Evolutionary conservation across 306 rosid genomes (phyloP).

Genomic region (Casuarina equisetifolia): DNA sequence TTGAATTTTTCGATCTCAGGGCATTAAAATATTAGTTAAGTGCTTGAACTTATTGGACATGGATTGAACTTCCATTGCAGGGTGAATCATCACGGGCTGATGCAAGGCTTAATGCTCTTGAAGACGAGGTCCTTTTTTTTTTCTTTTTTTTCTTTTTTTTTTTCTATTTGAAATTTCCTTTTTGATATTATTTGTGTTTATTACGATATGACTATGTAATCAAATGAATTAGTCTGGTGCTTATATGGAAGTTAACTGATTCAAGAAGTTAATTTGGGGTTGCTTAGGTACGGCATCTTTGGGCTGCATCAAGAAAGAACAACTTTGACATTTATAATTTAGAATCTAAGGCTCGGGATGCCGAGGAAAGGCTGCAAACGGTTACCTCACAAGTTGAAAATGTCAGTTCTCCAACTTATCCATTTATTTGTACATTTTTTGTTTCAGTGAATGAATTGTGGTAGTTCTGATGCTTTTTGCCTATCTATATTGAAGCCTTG

Average conservation of each 20-base stretch:
- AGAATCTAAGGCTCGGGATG: conserved; percentile 55
- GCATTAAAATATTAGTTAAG: too few species aligned
- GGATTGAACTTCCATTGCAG: conserved; percentile 35
- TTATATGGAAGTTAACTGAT: conserved; percentile 43
- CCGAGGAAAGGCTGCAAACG: conserved; percentile 49
- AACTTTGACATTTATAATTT: conserved; percentile 76
- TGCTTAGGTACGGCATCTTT: conserved; percentile 74
- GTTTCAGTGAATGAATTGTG: background rate
- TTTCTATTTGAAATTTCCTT: background rate
- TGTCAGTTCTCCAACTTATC: conserved; percentile 35
- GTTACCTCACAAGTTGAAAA: conserved; percentile 59
- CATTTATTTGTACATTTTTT: background rate
- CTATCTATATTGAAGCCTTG: background rate
- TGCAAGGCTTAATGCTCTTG: conserved; percentile 45
- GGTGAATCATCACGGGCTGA: conserved; percentile 40
- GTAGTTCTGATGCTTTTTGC: background rate
- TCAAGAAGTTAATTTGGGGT: conserved; percentile 48
- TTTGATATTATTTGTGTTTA: conserved; percentile 8
- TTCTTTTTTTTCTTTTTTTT: background rate
- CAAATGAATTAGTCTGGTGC: conserved; percentile 9
- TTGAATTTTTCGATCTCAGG: too few species aligned
- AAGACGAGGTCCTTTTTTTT: conserved; percentile 58
- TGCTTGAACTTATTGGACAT: background rate
- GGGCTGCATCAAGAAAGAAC: conserved; percentile 69
- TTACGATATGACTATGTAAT: background rate